These are phyloP conservation scores for Geotrichum carabidarum DNA, from an alignment of 1,139 yeast species.

Conservation along the genomic window DNA sequence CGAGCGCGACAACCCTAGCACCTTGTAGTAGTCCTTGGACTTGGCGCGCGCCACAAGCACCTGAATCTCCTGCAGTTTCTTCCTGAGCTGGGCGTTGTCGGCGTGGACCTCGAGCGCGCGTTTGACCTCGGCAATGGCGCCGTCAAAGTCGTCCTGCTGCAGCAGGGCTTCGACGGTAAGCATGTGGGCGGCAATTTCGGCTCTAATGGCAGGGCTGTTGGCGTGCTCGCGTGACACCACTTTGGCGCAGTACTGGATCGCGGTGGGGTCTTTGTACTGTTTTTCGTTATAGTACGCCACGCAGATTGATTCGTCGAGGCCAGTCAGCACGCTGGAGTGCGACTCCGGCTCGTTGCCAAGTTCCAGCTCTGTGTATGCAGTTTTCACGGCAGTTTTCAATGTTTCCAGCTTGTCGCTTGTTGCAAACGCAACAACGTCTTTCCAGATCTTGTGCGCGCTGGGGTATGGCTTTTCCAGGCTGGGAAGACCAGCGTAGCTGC, in stretches of 20 bases:
- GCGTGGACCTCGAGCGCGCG: constrained; percentile 44
- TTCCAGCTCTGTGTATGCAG: constrained; percentile 8
- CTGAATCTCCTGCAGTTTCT: constrained; percentile 50
- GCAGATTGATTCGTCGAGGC: constrained; percentile 45
- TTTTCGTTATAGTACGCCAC: constrained; percentile 43
- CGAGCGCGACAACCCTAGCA: constrained; percentile 59
- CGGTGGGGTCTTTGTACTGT: constrained; percentile 31
- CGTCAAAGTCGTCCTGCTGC: constrained; percentile 40
- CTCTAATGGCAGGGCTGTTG: neutral
- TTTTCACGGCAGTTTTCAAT: neutral
- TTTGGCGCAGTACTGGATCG: constrained; percentile 39
- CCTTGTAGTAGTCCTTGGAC: constrained; percentile 73
- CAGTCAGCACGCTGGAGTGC: constrained; percentile 28
- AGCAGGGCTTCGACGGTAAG: constrained; percentile 45
- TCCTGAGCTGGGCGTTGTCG: constrained; percentile 44
- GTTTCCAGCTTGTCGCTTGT: neutral
- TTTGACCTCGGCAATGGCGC: constrained; percentile 42
- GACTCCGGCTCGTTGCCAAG: constrained; percentile 2
- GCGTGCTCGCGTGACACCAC: constrained; percentile 28
- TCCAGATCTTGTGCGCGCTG: constrained; percentile 15
- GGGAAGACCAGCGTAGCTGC: constrained; percentile 4
- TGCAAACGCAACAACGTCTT: constrained; percentile 13
- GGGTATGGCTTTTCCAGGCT: neutral
- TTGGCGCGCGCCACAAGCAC: constrained; percentile 50
- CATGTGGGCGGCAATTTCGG: constrained; percentile 28